Percentiles rank a stretch among this genome's conserved stretches.
phyloP scores from a whole-genome alignment of 2,329 filamentous ascomycete genomes.

The Lojkania enalia region DNA sequence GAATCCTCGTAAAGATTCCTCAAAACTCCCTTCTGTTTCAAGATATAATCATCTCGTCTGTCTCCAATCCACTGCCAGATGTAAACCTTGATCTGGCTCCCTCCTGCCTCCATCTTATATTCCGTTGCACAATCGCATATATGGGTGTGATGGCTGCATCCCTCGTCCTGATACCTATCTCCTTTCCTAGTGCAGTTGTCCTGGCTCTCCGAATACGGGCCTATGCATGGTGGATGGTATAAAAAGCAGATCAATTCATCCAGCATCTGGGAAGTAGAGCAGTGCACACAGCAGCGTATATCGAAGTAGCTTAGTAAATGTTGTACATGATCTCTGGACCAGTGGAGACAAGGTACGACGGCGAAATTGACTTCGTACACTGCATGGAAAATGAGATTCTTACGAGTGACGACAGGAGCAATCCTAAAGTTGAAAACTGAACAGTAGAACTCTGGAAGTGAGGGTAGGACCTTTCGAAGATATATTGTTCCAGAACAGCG shows the following conservation, averaged over 20 bases:
- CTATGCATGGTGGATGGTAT: background rate
- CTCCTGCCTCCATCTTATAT: conserved; percentile 5
- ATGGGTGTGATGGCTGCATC: conserved; percentile 10
- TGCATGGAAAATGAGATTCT: conserved; percentile 11
- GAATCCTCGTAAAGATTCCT: conserved; percentile 10
- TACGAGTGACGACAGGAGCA: background rate
- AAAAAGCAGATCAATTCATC: conserved; percentile 11
- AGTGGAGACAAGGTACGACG: background rate
- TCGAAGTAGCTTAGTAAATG: conserved; percentile 6
- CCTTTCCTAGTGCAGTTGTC: background rate
- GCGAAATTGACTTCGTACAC: conserved; percentile 7
- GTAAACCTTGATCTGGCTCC: conserved; percentile 1
- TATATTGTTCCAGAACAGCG: conserved; percentile 4
- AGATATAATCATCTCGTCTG: conserved; percentile 4
- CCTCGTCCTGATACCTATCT: background rate
- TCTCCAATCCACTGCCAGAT: conserved; percentile 15
- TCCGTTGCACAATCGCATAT: conserved; percentile 12
- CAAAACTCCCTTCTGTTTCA: conserved; percentile 8
- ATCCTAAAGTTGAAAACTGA: conserved; percentile 6
- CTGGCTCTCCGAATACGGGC: background rate
- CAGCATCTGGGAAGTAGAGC: conserved; percentile 4
- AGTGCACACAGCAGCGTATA: conserved; percentile 15
- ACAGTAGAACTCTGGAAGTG: background rate
- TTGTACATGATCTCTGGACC: background rate
- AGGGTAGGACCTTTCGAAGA: background rate